phyloP scores from a whole-genome alignment of 495 filamentous ascomycete genomes.

The Daldinia bambusicola region DNA sequence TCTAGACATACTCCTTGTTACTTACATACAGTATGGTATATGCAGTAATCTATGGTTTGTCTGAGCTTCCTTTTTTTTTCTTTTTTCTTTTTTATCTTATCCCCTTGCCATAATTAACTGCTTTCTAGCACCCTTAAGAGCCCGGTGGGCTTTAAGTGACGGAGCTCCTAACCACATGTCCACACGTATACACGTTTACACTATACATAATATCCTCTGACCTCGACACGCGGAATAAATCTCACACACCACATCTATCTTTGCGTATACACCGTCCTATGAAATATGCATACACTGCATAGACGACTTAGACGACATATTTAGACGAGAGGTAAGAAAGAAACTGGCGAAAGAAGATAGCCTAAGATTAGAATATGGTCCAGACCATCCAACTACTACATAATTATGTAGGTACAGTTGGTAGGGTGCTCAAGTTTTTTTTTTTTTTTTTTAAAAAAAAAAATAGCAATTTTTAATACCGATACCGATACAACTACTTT shows the following conservation, averaged over 20 bases:
- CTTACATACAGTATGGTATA: slow-evolving; percentile 2
- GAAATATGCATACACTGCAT: slow-evolving; percentile 14
- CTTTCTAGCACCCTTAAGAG: slow-evolving; percentile 14
- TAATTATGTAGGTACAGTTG: not conserved
- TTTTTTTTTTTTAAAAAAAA: no score
- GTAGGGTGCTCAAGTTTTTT: not conserved
- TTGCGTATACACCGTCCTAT: slow-evolving; percentile 25
- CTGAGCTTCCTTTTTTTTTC: slow-evolving; percentile 19
- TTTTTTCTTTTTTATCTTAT: not conserved
- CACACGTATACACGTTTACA: slow-evolving; percentile 31
- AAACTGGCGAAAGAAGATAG: slow-evolving; percentile 20
- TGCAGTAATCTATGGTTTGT: slow-evolving; percentile 17
- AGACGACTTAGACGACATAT: slow-evolving; percentile 2
- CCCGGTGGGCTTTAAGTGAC: slow-evolving; percentile 15
- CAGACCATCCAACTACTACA: slow-evolving; percentile 28
- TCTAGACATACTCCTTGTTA: slow-evolving; percentile 28
- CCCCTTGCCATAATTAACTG: not conserved
- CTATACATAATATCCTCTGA: slow-evolving; percentile 23
- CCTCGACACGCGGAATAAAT: slow-evolving; percentile 44
- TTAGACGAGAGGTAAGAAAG: slow-evolving; percentile 1
- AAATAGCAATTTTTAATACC: slow-evolving; percentile 16
- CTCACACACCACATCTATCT: slow-evolving; percentile 37
- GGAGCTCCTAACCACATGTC: slow-evolving; percentile 41
- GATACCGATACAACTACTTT: not conserved
- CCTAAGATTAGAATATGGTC: slow-evolving; percentile 43